These are phyloP conservation scores for Aspergillus ellipticus DNA, from an alignment of 495 filamentous ascomycete species.

Conservation along the genomic window DNA sequence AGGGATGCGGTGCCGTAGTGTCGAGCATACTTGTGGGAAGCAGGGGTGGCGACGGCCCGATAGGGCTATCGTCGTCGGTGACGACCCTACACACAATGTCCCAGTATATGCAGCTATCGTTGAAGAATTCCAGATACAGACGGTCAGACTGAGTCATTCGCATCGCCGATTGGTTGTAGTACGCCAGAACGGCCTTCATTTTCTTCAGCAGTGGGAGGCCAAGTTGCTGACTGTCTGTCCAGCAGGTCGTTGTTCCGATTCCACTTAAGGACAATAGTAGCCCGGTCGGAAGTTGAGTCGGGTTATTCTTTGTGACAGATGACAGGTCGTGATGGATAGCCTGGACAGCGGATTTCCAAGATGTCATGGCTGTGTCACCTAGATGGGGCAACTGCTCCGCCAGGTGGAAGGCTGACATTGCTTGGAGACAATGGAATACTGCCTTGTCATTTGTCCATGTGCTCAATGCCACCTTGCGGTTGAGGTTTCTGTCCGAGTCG, in stretches of 20 bases:
- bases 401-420: not conserved
- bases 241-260: slow-evolving; percentile 1
- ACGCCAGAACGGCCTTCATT: not conserved
- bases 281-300: not conserved
- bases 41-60: not conserved
- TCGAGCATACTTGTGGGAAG: not conserved
- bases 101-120: slow-evolving; percentile 1
- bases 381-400: not conserved
- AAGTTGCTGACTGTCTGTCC: slow-evolving; percentile 2
- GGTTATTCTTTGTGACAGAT: not conserved
- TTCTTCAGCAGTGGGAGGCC: not conserved
- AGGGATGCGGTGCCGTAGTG: not conserved
- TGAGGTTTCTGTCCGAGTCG: not conserved
- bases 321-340: not conserved
- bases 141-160: not conserved
- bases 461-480: not conserved
- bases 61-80: not conserved
- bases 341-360: not conserved
- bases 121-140: not conserved
- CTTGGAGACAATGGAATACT: not conserved
- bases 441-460: not conserved
- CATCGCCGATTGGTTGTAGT: not conserved
- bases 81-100: not conserved
- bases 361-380: not conserved
- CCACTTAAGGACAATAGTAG: not conserved